These are phyloP conservation scores for Eustoma russellianum DNA, from an alignment of 257 asterid species.

Conservation along the genomic window DNA sequence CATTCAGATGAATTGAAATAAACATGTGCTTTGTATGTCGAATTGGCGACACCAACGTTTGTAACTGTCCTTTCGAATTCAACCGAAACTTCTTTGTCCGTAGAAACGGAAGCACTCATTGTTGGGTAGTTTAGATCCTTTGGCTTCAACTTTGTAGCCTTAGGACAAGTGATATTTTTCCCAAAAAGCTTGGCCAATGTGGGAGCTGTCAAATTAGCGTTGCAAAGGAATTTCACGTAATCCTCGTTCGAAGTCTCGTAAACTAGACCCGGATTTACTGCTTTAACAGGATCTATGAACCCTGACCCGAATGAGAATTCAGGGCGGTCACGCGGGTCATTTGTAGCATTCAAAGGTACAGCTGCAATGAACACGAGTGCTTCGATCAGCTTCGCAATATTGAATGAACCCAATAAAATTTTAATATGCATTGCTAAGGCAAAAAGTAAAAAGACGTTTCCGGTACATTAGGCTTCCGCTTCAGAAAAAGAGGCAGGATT, in stretches of 20 bases:
- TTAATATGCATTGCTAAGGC: neutral
- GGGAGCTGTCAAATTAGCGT: neutral
- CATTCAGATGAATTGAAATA: neutral
- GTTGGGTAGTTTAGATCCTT: slow-evolving; percentile 34
- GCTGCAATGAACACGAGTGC: neutral
- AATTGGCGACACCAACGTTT: slow-evolving; percentile 24
- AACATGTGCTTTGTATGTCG: slow-evolving; percentile 25
- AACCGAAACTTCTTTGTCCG: slow-evolving; percentile 1
- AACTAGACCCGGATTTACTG: slow-evolving; percentile 16
- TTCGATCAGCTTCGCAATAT: no score
- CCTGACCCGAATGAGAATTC: slow-evolving; percentile 21
- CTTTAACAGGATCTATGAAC: slow-evolving; percentile 16
- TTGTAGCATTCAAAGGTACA: slow-evolving; percentile 1
- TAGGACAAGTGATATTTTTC: slow-evolving; percentile 1
- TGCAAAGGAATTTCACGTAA: slow-evolving; percentile 9
- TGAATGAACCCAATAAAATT: neutral
- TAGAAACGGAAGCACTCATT: slow-evolving; percentile 10
- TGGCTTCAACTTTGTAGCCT: neutral
- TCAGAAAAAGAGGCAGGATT: no score
- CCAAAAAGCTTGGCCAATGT: slow-evolving; percentile 1
- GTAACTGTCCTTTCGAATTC: slow-evolving; percentile 25
- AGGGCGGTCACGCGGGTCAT: neutral
- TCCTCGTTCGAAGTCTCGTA: slow-evolving; percentile 8
- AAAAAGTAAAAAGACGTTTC: neutral
- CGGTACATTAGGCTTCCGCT: no score